Base-by-base conservation (phyloP, 306 rosid species). In the Quercus suber region DNA sequence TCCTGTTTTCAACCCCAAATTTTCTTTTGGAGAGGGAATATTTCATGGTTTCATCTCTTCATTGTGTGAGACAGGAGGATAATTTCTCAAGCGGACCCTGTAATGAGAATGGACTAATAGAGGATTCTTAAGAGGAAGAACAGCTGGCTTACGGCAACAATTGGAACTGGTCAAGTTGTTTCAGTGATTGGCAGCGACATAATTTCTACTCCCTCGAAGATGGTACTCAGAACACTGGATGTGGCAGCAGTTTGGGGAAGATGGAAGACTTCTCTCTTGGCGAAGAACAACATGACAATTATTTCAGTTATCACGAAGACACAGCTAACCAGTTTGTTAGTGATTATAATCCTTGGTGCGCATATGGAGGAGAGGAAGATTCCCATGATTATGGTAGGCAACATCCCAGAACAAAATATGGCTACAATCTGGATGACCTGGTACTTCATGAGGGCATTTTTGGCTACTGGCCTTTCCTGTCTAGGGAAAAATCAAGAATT, bases 391-490 rank as follows among this genome's bases (percentile, higher is more conserved):
- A 73, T 7, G 28, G 30, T 57, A 73, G 18, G 69, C 85, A 77
- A 23, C 85, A 80, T 55, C 21, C 77, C 8, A 73, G 37, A 69
- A 13, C 45, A 13, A 19, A 63, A n/a, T n/a, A 31, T 25, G 77
- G 59, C 45, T 28, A 73, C 43, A 7, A 6, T 10, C 28, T 41
- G 23, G 77, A 53, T 21, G 90, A 69, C 15, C 49, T 72, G 13
- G 83, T 60, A 25, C 20, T 82, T 27, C 76, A 2, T 43, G 87
- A 80, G 33, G 28, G 83, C 35, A 53, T 84, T 14, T 76, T 84
- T 4, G 90, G 87, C 35, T 68, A 88, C 55, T 78, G 84, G 82
- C 86, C 90, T 78, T 71, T 82, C 85, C 79, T 86, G 81, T 65
- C 55, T 77, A 73, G 51, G 33, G 14, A 72, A 55, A 23, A 15